Evolutionary conservation across 2,329 filamentous ascomycete genomes (phyloP).

Genomic region (Chaetomium sp.): DNA sequence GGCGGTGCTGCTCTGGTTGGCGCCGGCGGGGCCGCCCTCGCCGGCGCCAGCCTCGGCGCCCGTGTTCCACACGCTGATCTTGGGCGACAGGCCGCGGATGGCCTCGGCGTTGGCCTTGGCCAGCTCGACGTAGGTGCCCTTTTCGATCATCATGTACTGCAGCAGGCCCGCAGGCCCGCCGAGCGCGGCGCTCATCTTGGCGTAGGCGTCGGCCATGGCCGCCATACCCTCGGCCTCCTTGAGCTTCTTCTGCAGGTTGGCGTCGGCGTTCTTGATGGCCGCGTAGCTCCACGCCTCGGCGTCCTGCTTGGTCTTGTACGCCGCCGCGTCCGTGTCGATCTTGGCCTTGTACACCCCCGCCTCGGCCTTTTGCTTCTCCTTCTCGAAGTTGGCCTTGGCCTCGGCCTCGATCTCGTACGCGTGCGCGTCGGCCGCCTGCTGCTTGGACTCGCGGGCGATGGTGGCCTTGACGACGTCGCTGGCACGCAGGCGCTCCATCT

Average conservation of each 20-base stretch:
- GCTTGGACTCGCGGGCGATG: conserved; percentile 66
- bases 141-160: conserved; percentile 86
- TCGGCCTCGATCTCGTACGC: conserved; percentile 68
- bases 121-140: conserved; percentile 74
- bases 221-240: conserved; percentile 75
- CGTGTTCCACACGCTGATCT: conserved; percentile 91
- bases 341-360: conserved; percentile 54
- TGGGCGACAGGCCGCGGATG: conserved; percentile 76
- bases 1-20: conserved; percentile 53
- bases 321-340: conserved; percentile 59
- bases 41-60: conserved; percentile 53
- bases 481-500: conserved; percentile 78
- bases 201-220: conserved; percentile 81
- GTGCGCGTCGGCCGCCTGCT: conserved; percentile 67
- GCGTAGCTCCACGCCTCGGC: conserved; percentile 56
- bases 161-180: conserved; percentile 77
- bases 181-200: conserved; percentile 68
- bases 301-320: conserved; percentile 62
- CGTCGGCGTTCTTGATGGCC: conserved; percentile 55
- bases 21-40: conserved; percentile 41
- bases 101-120: conserved; percentile 77
- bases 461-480: conserved; percentile 76
- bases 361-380: conserved; percentile 55
- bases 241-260: conserved; percentile 56
- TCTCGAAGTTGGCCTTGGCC: conserved; percentile 57